Base-by-base conservation (phyloP, 108 stramenopile species). In the Nitzschia putrida region DNA sequence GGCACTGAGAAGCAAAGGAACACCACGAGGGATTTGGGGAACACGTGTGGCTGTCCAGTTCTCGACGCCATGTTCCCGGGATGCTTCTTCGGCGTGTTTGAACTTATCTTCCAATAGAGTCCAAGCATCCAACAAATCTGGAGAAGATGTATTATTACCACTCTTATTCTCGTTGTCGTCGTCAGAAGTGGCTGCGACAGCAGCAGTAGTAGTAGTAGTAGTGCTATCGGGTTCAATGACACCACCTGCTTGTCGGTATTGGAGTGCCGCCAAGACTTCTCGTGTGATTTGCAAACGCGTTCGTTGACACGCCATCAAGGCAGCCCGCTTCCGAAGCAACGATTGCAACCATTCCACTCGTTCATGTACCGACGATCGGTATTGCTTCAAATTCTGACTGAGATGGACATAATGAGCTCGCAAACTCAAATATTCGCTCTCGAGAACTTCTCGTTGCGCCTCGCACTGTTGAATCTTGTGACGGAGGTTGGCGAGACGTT, bases 341-440 rank as follows among this genome's bases (percentile, higher is more conserved):
- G 73, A 73, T 41, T 80, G 73, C 71, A 93, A 69, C 14, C 90
- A 70, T 24, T 81, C 64, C 49, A 87, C 64, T 6, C 77, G 72
- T 13, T 69, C 86, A 56, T 56, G 59, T 43, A 83, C 80, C 47
- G 80, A 76, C 20, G 68, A 38, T 3, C 79, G 65, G 10, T 80
- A 73, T n/a, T 64, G 65, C 3, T 85, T 66, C 45, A 90, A 84
- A 47, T 75, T 56, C 42, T 91, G 81, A 49, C 74, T 72, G 43
- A 85, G 80, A 53, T 87, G 65, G 25, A 92, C 88, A 71, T 88
- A 95, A 64, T 93, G 92, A 7, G 92, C 87, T 13, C 88, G 74
- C 18, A 93, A 75, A 22, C 84, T 81, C 57, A 93, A 64, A 75
- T 93, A 95, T 61, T 92, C 79, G 5, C 79, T 78, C 69, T 95